Conservation (phyloP, 441 rosid species). For the Gossypium davidsonii region DNA sequence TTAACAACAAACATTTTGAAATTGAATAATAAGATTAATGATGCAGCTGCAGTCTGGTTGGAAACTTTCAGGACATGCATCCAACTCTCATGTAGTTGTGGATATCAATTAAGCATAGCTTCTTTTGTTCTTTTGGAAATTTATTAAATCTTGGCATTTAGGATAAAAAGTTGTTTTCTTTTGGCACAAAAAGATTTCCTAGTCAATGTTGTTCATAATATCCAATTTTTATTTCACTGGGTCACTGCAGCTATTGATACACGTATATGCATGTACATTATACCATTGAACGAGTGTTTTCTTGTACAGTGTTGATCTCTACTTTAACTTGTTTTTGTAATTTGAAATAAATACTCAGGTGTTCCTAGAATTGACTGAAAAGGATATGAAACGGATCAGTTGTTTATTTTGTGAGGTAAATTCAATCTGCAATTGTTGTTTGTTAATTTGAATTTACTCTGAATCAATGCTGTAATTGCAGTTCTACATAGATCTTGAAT, state of each 20-base stretch:
- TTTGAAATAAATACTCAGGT: conserved; percentile 46
- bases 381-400: conserved; percentile 71
- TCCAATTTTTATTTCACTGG: not conserved
- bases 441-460: conserved; percentile 9
- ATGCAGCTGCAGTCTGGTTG: not conserved
- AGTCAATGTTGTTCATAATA: not conserved
- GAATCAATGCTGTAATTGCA: not conserved
- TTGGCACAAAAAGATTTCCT: not conserved
- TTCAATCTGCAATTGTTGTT: conserved; percentile 1
- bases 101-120: not conserved
- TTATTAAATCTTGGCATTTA: not conserved
- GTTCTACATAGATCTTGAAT: not conserved
- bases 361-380: conserved; percentile 76
- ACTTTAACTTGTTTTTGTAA: conserved; percentile 7
- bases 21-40: not conserved
- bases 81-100: not conserved
- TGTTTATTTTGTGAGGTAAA: conserved; percentile 81
- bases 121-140: not conserved
- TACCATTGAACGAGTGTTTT: not conserved
- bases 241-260: not conserved
- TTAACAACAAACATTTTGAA: not conserved
- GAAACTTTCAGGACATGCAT: not conserved
- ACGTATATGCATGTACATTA: not conserved
- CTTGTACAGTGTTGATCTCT: not conserved
- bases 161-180: conserved; percentile 3